Evolutionary conservation across 2,329 filamentous ascomycete genomes (phyloP).

Genomic region (Fusarium sp.): DNA sequence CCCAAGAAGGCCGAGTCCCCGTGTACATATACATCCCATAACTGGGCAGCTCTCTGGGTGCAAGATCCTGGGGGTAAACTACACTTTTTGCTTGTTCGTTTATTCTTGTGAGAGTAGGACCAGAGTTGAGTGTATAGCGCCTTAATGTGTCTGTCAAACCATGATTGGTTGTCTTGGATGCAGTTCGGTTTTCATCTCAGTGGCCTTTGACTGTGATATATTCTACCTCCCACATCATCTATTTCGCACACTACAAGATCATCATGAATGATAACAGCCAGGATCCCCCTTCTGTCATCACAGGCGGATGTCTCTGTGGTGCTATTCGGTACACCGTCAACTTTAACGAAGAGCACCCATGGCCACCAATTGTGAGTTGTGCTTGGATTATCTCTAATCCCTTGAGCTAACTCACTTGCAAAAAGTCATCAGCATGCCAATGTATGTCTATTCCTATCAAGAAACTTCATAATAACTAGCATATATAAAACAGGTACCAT

Average conservation of each 20-base stretch:
- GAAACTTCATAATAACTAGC: neutral
- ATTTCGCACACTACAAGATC: too few species aligned
- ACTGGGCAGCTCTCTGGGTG: neutral
- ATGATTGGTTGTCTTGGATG: neutral
- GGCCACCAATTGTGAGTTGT: slow-evolving; percentile 4
- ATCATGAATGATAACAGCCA: neutral
- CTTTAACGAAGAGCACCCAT: neutral
- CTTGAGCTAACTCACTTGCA: neutral
- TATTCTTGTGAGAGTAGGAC: neutral
- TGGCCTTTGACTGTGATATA: neutral
- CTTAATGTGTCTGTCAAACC: neutral
- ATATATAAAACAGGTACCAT: slow-evolving; percentile 13
- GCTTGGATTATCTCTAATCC: neutral
- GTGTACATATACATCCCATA: neutral
- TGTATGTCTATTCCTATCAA: neutral
- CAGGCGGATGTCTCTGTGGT: slow-evolving; percentile 16
- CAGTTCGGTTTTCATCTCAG: neutral
- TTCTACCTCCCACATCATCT: neutral
- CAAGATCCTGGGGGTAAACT: neutral
- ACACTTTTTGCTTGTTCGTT: neutral
- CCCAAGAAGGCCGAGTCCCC: neutral
- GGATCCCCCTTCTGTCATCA: neutral
- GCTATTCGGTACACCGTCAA: slow-evolving; percentile 13
- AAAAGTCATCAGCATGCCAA: slow-evolving; percentile 21
- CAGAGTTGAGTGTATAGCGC: neutral